These are phyloP conservation scores for Cyclotella cryptica DNA, from an alignment of 108 stramenopile genomes.

Conservation along the genomic window DNA sequence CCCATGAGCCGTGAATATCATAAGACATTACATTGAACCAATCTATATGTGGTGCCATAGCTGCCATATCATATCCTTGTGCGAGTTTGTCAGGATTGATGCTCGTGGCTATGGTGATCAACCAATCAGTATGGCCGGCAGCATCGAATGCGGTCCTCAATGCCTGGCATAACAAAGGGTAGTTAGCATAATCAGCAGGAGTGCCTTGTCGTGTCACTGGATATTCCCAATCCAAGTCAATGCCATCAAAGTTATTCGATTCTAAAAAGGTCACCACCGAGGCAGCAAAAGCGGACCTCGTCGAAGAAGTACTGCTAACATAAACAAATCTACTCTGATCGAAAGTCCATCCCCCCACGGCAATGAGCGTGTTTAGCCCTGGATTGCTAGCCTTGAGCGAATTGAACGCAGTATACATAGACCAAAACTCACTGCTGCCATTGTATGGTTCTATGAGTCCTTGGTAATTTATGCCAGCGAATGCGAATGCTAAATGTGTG, in stretches of 20 bases:
- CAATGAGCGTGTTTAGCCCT: slow-evolving; percentile 45
- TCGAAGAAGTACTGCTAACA: slow-evolving; percentile 29
- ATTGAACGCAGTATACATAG: slow-evolving; percentile 31
- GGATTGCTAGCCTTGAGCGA: slow-evolving; percentile 26
- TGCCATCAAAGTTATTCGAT: slow-evolving; percentile 36
- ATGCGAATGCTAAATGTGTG: slow-evolving; percentile 44
- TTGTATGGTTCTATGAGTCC: slow-evolving; percentile 35
- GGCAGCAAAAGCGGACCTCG: slow-evolving; percentile 26
- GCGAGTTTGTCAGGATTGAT: slow-evolving; percentile 24
- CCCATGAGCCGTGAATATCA: slow-evolving; percentile 40
- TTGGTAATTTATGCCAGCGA: slow-evolving; percentile 21
- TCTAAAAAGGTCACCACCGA: slow-evolving; percentile 36
- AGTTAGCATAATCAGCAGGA: slow-evolving; percentile 43
- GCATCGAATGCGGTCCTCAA: slow-evolving; percentile 30
- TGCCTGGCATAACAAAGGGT: slow-evolving; percentile 38
- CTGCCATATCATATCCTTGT: slow-evolving; percentile 39
- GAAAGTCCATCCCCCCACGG: slow-evolving; percentile 51
- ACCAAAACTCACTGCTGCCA: slow-evolving; percentile 8
- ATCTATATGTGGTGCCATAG: slow-evolving; percentile 33
- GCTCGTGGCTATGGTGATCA: slow-evolving; percentile 42
- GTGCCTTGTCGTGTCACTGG: slow-evolving; percentile 33
- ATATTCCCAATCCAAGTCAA: slow-evolving; percentile 46
- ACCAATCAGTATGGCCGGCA: slow-evolving; percentile 34
- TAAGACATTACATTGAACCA: slow-evolving; percentile 52
- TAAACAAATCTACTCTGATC: slow-evolving; percentile 29